Conservation (phyloP, 768 basidiomycete genomes). For the Austroboletus eburneus region DNA sequence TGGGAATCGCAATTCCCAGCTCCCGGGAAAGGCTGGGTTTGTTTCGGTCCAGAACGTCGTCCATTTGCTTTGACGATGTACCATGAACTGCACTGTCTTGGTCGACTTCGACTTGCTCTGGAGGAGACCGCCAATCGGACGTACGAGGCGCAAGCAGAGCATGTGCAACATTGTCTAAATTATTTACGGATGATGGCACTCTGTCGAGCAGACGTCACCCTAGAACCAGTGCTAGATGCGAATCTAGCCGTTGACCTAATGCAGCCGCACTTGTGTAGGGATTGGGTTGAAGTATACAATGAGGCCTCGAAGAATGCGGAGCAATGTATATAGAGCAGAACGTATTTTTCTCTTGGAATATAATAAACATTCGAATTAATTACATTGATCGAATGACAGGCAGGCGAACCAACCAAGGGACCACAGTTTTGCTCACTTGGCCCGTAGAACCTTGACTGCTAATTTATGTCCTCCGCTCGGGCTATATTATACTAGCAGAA, state of each 20-base stretch:
- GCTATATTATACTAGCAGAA: too few species aligned
- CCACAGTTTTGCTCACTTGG: too few species aligned
- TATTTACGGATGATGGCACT: conserved; percentile 44
- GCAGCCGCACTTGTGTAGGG: conserved; percentile 25
- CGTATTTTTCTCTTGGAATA: background rate
- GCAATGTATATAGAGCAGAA: conserved; percentile 4
- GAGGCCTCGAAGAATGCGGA: conserved; percentile 15
- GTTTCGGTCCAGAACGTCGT: conserved; percentile 26
- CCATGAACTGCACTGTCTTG: conserved; percentile 37
- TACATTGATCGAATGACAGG: too few species aligned
- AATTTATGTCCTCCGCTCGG: too few species aligned
- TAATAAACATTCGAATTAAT: too few species aligned
- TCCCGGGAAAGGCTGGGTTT: conserved; percentile 20
- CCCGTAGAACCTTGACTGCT: too few species aligned
- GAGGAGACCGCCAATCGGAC: conserved; percentile 12
- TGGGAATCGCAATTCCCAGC: conserved; percentile 25
- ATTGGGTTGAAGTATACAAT: conserved; percentile 25
- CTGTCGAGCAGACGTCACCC: conserved; percentile 44
- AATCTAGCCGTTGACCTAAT: conserved; percentile 17
- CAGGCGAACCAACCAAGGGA: too few species aligned
- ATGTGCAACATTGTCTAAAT: conserved; percentile 44
- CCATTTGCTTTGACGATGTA: conserved; percentile 35
- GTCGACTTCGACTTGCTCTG: conserved; percentile 24
- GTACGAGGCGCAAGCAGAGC: conserved; percentile 15
- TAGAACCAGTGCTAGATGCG: conserved; percentile 37